phyloP scores from a whole-genome alignment of 2,329 filamentous ascomycete genomes.

The Pezicula neosporulosa region DNA sequence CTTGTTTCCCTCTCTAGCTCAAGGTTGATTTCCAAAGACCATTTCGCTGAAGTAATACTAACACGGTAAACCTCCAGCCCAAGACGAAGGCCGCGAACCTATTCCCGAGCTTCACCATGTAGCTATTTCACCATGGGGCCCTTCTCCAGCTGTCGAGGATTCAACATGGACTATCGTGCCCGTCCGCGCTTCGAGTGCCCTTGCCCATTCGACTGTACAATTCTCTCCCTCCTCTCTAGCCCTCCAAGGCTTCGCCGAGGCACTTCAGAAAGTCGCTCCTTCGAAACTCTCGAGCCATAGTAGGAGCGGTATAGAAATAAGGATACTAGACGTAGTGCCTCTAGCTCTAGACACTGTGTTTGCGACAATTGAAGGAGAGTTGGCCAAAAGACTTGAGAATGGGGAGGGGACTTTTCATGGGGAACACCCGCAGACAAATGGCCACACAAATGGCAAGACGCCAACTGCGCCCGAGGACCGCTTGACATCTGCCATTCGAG shows the following conservation, averaged over 20 bases:
- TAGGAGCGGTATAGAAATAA: slow-evolving; percentile 77
- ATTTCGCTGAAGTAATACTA: slow-evolving; percentile 10
- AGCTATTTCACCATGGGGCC: slow-evolving; percentile 72
- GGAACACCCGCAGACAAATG: slow-evolving; percentile 47
- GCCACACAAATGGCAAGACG: slow-evolving; percentile 29
- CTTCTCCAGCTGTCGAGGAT: slow-evolving; percentile 52
- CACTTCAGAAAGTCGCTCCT: slow-evolving; percentile 69
- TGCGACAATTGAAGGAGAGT: slow-evolving; percentile 78
- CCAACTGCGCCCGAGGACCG: slow-evolving; percentile 47
- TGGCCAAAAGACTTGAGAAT: slow-evolving; percentile 76
- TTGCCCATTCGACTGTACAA: slow-evolving; percentile 75
- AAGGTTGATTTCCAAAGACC: slow-evolving; percentile 33
- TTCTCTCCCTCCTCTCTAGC: slow-evolving; percentile 70
- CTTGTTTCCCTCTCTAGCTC: slow-evolving; percentile 64
- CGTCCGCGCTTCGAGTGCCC: slow-evolving; percentile 57
- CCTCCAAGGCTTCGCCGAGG: slow-evolving; percentile 75
- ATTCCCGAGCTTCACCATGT: slow-evolving; percentile 53
- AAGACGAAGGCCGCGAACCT: slow-evolving; percentile 17
- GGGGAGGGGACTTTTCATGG: slow-evolving; percentile 80
- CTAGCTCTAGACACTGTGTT: slow-evolving; percentile 81
- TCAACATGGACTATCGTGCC: slow-evolving; percentile 84
- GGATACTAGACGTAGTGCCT: slow-evolving; percentile 76
- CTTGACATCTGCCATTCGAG: slow-evolving; percentile 64
- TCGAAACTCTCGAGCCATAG: slow-evolving; percentile 71
- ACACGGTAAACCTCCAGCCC: slow-evolving; percentile 15